Percentiles rank a stretch among this genome's conserved stretches.
Evolutionary conservation across 805 yeast species (phyloP).

Genomic region (Zygotorulaspora chibaensis): DNA sequence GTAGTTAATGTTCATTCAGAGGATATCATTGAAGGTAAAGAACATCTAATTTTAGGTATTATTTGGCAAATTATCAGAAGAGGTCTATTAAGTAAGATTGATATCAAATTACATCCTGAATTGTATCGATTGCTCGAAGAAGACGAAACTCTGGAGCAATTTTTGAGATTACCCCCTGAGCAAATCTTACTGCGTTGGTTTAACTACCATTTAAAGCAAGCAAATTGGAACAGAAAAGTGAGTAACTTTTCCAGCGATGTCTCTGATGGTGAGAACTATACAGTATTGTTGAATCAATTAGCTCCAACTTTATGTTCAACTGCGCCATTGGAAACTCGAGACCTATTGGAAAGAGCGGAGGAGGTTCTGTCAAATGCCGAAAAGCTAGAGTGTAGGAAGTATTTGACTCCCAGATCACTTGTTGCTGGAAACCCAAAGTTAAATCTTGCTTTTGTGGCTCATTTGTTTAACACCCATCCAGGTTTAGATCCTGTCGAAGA

Average conservation of each 20-base stretch:
- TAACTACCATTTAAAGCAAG: constrained; percentile 91
- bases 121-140: constrained; percentile 90
- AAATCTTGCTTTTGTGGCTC: constrained; percentile 96
- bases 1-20: constrained; percentile 97
- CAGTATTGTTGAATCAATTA: constrained; percentile 82
- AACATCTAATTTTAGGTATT: constrained; percentile 84
- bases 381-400: constrained; percentile 85
- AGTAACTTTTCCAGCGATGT: constrained; percentile 83
- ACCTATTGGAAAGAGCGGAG: constrained; percentile 79
- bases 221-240: constrained; percentile 84
- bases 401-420: constrained; percentile 86
- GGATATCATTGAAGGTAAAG: constrained; percentile 91
- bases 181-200: constrained; percentile 96
- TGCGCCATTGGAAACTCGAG: constrained; percentile 74
- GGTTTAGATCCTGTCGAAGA: constrained; percentile 95
- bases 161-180: constrained; percentile 94
- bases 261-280: constrained; percentile 92
- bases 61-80: constrained; percentile 98
- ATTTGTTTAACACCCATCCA: constrained; percentile 92
- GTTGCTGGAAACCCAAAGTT: constrained; percentile 96
- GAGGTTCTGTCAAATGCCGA: constrained; percentile 84
- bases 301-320: constrained; percentile 78
- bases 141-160: constrained; percentile 95
- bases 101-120: constrained; percentile 94
- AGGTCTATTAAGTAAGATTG: constrained; percentile 90